Base-by-base conservation (phyloP, 176 grass and related monocot genomes). In the Raddia guianensis region DNA sequence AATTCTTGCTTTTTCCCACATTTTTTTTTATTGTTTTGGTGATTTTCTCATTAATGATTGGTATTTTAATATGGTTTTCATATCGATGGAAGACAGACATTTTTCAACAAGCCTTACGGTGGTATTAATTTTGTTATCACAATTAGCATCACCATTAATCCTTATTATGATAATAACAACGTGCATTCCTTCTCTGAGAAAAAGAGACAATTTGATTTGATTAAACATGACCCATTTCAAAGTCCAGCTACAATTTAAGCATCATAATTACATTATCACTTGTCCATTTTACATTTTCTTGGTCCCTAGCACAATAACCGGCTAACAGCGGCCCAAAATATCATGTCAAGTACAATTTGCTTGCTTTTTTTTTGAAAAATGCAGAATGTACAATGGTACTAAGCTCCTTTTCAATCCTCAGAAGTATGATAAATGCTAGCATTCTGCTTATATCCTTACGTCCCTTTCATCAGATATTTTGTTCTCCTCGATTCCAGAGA, bases 81-180 rank as follows among this genome's bases (percentile, higher is more conserved):
- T 43, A 74, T 15, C 51, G 52, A 79, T 34, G 6, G 20, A 11
- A 43, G 18, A 8, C 58, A 35, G 32, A 34, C 6, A 8, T 3
- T 82, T 73, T 73, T 15, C 58, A 43, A 14, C 13, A 76, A 76
- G 20, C 19, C 62, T 59, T 59, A 63, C 46, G 65, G 42, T 46
- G 19, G 19, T 21, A 57, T 45, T 51, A 5, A 60, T 40, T 19
- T 45, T 51, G 5, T 76, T 76, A 35, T 15, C 53, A 50, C 37
- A 7, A 16, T 15, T 68, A 12, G 4, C 54, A 13, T 56, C 37
- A 0, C 57, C 49, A 67, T 64, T 8, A 64, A 37, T 64, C 61
- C 7, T 84, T 18, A 67, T 68, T 16, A 33, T 18, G 15, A 62
- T 8, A 64, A 35, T 53, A 53, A 51, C 59, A 59, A 49, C 3